phyloP scores from a whole-genome alignment of 2,329 filamentous ascomycete genomes.

The Coniochaeta sp. region DNA sequence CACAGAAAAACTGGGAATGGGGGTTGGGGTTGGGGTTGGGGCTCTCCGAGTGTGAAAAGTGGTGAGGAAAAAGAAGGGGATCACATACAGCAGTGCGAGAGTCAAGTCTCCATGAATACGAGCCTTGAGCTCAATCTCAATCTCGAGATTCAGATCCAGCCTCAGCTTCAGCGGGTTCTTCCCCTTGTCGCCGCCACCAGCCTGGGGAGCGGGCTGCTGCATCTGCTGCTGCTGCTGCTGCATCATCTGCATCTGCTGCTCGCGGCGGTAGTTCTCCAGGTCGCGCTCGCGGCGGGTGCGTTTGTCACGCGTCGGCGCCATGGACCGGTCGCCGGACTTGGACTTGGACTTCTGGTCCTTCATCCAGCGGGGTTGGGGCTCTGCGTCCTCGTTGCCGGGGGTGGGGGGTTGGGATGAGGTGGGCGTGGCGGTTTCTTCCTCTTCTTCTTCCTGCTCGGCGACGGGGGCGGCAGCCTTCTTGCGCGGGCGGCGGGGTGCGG shows the following conservation, averaged over 20 bases:
- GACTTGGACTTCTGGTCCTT: conserved; percentile 17
- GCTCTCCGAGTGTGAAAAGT: background rate
- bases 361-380: conserved; percentile 23
- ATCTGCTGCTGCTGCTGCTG: conserved; percentile 22
- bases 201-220: conserved; percentile 22
- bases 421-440: conserved; percentile 14
- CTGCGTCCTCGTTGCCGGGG: conserved; percentile 21
- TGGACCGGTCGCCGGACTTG: conserved; percentile 5
- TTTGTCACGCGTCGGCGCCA: conserved; percentile 12
- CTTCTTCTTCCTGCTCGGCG: conserved; percentile 46
- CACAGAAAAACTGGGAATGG: background rate
- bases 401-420: conserved; percentile 21
- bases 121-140: conserved; percentile 74
- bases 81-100: conserved; percentile 58
- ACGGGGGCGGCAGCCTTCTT: conserved; percentile 40
- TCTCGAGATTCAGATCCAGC: conserved; percentile 69
- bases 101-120: conserved; percentile 74
- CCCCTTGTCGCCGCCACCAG: conserved; percentile 27
- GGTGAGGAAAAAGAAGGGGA: background rate
- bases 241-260: conserved; percentile 15
- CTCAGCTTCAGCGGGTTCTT: conserved; percentile 62
- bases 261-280: conserved; percentile 13
- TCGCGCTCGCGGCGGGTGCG: conserved; percentile 8
- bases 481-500: conserved; percentile 47
- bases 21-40: background rate